Evolutionary conservation across 1,139 yeast genomes (phyloP).

Genomic region (Geotrichum fermentans): DNA sequence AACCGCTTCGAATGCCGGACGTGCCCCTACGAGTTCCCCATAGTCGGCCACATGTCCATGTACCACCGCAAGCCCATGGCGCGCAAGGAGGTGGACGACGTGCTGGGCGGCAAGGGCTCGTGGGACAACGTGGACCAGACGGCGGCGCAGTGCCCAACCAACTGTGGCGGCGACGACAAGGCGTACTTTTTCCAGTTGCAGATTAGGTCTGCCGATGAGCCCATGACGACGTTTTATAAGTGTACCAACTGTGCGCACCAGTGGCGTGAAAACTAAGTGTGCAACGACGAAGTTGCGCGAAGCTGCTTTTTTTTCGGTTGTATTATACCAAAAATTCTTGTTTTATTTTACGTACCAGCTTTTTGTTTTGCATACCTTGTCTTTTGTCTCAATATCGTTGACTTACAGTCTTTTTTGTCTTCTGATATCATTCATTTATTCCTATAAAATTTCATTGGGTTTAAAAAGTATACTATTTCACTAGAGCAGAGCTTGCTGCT

Average conservation of each 20-base stretch:
- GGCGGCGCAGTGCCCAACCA: constrained; percentile 76
- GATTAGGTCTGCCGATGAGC: constrained; percentile 84
- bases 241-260: constrained; percentile 90
- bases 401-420: no score
- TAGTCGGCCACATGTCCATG: constrained; percentile 66
- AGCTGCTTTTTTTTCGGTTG: not conserved
- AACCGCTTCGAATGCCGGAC: constrained; percentile 75
- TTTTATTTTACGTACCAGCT: no score
- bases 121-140: constrained; percentile 94
- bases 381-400: not conserved
- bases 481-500: no score
- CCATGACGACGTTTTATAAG: constrained; percentile 93
- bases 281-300: not conserved
- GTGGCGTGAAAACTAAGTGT: constrained; percentile 82
- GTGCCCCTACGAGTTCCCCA: constrained; percentile 90
- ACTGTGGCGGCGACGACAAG: constrained; percentile 77
- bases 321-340: no score
- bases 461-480: not conserved
- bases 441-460: no score
- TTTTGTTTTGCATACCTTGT: not conserved
- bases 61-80: constrained; percentile 78
- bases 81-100: constrained; percentile 91
- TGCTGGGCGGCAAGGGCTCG: constrained; percentile 93
- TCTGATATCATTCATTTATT: no score
- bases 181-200: constrained; percentile 97